Conservation (phyloP, 306 rosid genomes). For the Fragaria ananassa region DNA sequence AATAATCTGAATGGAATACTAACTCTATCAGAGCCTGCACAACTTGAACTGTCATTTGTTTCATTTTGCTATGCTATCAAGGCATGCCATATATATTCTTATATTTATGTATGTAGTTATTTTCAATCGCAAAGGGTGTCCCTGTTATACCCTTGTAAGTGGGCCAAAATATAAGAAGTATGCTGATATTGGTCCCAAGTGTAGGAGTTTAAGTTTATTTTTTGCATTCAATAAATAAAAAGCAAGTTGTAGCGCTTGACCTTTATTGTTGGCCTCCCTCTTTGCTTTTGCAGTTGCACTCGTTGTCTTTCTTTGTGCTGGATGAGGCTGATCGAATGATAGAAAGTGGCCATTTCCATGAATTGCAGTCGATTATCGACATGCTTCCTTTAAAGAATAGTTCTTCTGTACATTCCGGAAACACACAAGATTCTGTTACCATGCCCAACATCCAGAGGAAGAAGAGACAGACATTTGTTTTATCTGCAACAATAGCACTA, state of each 20-base stretch:
- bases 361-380: constrained; percentile 88
- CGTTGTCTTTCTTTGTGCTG: constrained; percentile 85
- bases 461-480: constrained; percentile 94
- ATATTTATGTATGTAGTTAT: not conserved
- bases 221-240: not conserved
- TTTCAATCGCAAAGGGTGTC: not conserved
- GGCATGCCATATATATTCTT: not conserved
- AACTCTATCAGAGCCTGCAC: not conserved
- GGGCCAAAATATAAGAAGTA: not conserved
- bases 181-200: not conserved
- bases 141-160: not conserved
- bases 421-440: constrained; percentile 41
- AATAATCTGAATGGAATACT: not conserved
- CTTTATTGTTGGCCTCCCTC: constrained; percentile 17
- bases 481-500: constrained; percentile 87
- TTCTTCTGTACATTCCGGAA: constrained; percentile 38
- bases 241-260: not conserved
- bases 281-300: constrained; percentile 73
- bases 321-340: constrained; percentile 99
- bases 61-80: not conserved
- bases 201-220: not conserved
- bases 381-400: constrained; percentile 69
- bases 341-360: constrained; percentile 84
- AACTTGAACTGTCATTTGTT: not conserved
- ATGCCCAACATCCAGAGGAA: constrained; percentile 69